Evolutionary conservation across 148 eudicot species (phyloP).

Genomic region (Amaranthus cruentus): DNA sequence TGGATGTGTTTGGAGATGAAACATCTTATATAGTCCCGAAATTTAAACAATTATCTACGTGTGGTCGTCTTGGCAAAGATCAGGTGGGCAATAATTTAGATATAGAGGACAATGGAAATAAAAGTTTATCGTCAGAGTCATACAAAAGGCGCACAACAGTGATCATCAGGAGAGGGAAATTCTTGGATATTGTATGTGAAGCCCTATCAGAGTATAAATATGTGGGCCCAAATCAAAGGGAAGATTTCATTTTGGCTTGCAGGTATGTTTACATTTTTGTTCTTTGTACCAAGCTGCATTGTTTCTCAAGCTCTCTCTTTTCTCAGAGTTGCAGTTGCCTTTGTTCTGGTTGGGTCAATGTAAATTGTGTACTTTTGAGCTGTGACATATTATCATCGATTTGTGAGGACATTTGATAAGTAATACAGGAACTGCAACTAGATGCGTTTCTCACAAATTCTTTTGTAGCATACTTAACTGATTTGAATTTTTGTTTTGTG

Average conservation of each 20-base stretch:
- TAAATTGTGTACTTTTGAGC: background rate
- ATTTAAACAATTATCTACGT: conserved; percentile 18
- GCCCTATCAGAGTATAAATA: conserved; percentile 91
- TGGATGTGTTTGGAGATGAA: conserved; percentile 25
- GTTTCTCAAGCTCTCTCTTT: background rate
- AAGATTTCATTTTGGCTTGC: conserved; percentile 91
- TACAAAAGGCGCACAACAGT: conserved; percentile 85
- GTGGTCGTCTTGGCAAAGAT: conserved; percentile 28
- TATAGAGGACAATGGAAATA: conserved; percentile 36
- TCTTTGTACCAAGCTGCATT: background rate
- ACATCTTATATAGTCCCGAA: conserved; percentile 15
- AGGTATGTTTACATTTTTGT: conserved; percentile 43
- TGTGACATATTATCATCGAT: background rate
- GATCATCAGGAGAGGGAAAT: conserved; percentile 57
- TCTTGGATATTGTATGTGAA: conserved; percentile 80
- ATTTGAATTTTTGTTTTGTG: background rate
- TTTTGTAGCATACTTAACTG: background rate
- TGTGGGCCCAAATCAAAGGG: conserved; percentile 83
- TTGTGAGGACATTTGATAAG: background rate
- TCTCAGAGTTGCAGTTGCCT: background rate
- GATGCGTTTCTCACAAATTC: background rate
- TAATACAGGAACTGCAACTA: background rate
- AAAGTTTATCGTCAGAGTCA: conserved; percentile 56
- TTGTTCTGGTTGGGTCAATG: background rate
- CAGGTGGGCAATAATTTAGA: conserved; percentile 24